Evolutionary conservation across 768 basidiomycete species (phyloP).

Genomic region (Hydnum rufescens): DNA sequence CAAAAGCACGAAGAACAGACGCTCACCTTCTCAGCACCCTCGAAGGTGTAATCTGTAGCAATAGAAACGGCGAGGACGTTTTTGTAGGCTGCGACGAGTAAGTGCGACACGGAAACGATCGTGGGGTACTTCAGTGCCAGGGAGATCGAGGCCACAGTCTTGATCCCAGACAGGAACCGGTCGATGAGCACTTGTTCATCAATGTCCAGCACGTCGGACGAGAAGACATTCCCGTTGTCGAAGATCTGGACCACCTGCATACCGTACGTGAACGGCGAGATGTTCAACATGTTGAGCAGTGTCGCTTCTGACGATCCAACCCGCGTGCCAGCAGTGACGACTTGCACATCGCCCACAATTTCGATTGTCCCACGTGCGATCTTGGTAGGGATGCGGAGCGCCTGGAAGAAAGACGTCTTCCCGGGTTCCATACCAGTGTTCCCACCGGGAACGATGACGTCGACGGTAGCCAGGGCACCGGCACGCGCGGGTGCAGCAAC

Average conservation of each 20-base stretch:
- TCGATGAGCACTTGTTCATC: slow-evolving; percentile 80
- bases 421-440: slow-evolving; percentile 99
- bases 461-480: slow-evolving; percentile 83
- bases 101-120: slow-evolving; percentile 80
- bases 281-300: slow-evolving; percentile 98
- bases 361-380: slow-evolving; percentile 99
- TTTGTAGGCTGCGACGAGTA: slow-evolving; percentile 98
- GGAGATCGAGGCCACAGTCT: slow-evolving; percentile 89
- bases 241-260: slow-evolving; percentile 97
- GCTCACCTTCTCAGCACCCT: slow-evolving; percentile 85
- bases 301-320: slow-evolving; percentile 96
- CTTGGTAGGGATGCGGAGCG: slow-evolving; percentile 97
- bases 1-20: slow-evolving; percentile 18
- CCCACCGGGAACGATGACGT: slow-evolving; percentile 80
- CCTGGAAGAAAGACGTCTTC: slow-evolving; percentile 99
- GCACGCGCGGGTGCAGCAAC: slow-evolving; percentile 98
- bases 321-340: slow-evolving; percentile 78
- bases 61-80: slow-evolving; percentile 81
- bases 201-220: slow-evolving; percentile 78
- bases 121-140: slow-evolving; percentile 94
- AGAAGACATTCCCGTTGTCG: slow-evolving; percentile 83
- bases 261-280: slow-evolving; percentile 98
- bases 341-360: slow-evolving; percentile 93
- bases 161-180: slow-evolving; percentile 83
- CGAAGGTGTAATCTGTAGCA: slow-evolving; percentile 85